Base-by-base conservation (phyloP, 2,329 filamentous ascomycete genomes). In the Endoconidiophora polonica region DNA sequence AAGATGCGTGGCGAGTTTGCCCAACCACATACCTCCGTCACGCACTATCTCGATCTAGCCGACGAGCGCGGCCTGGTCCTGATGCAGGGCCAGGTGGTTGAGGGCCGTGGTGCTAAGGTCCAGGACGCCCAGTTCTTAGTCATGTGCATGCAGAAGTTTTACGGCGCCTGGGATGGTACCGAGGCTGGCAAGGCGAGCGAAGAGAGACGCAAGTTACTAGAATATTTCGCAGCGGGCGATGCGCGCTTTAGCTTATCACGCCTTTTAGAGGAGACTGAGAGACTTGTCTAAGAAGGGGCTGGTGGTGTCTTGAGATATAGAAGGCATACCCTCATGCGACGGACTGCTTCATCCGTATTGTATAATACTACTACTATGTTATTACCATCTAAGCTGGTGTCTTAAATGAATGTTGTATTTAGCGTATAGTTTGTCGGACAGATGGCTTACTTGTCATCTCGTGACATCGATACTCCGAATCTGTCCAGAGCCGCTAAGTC, bases 61-160 rank as follows among this genome's bases (percentile, higher is more conserved):
- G 70, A 74, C 52, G 74, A 78, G 7, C 85, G 86, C 58, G 85
- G 80, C 4, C 60, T 96, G 23, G 87, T 95, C 12, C 68, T 98
- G 55, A 81, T 95, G 70, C 83, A 91, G 61, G 91, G 91, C 0
- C 73, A 74, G 56, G 81, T 96, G 12, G 70, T 84, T 49, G 78
- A 86, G 54, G 81, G 81, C 26, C 70, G 80, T 10, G 88, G 90
- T 3, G 77, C 94, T 4, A 79, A 71, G 55, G 74, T 85, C 0
- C 77, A 87, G 48, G 83, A 94, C 61, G 88, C 83, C n/a, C 81
- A 80, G 65, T 95, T 85, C 81, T 66, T 98, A 58, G 71, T 94
- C 46, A 84, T 95, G 77, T 91, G 86, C 58, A 68, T 98, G 67
- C 91, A 98, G 70, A 79, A 86, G 60, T 98, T 98, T 65, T 98